Conservation (phyloP, 2,329 filamentous ascomycete species). For the Xenosphaeropsis pyriputrescens region DNA sequence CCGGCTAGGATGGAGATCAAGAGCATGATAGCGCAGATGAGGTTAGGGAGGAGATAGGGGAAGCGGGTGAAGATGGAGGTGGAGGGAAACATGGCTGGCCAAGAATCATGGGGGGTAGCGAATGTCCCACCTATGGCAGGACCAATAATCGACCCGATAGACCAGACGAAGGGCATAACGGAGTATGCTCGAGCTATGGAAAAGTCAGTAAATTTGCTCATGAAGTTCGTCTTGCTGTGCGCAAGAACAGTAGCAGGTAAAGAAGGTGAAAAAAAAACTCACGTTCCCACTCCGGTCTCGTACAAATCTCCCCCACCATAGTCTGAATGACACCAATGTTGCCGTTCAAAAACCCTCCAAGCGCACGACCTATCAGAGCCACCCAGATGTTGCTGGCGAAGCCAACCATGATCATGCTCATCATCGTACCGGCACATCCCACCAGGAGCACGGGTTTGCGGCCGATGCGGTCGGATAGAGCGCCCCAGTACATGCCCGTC, state of each 20-base stretch:
- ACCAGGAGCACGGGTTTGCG: constrained; percentile 74
- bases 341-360: constrained; percentile 77
- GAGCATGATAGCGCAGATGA: constrained; percentile 52
- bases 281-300: constrained; percentile 75
- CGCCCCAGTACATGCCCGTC: constrained; percentile 82
- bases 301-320: constrained; percentile 82
- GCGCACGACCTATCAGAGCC: constrained; percentile 58
- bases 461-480: constrained; percentile 66
- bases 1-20: constrained; percentile 34
- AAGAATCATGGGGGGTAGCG: constrained; percentile 61
- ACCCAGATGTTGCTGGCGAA: constrained; percentile 74
- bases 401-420: constrained; percentile 72
- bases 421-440: constrained; percentile 69
- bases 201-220: no score
- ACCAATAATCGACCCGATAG: constrained; percentile 76
- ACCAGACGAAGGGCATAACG: constrained; percentile 92
- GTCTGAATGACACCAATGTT: constrained; percentile 84
- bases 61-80: constrained; percentile 60
- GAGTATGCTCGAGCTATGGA: constrained; percentile 63
- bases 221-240: no score
- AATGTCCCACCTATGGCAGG: constrained; percentile 80
- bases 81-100: constrained; percentile 53
- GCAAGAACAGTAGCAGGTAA: no score
- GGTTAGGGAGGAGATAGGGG: constrained; percentile 80
- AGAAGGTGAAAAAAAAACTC: constrained; percentile 21